These are phyloP conservation scores for Lipomyces yamadae DNA, from an alignment of 805 yeast genomes.

Conservation along the genomic window DNA sequence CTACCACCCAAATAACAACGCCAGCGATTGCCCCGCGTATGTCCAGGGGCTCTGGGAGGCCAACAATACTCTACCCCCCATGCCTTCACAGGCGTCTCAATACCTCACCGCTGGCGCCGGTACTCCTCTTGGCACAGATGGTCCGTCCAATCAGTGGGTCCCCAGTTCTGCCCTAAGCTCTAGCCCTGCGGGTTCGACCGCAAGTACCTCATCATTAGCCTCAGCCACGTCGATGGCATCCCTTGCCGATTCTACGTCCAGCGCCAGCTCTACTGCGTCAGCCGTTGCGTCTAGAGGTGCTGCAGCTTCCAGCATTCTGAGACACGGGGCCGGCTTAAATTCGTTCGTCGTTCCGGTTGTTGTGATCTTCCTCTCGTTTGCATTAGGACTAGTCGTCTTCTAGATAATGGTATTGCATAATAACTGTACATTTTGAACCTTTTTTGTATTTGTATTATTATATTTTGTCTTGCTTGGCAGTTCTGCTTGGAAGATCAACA, in stretches of 20 bases:
- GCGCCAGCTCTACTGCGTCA: constrained; percentile 38
- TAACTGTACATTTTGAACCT: background rate
- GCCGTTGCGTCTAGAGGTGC: constrained; percentile 47
- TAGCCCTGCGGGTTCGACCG: constrained; percentile 4
- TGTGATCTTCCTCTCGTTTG: constrained; percentile 23
- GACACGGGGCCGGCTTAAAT: constrained; percentile 9
- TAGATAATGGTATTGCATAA: constrained; percentile 5
- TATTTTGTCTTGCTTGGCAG: background rate
- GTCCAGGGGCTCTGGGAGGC: constrained; percentile 37
- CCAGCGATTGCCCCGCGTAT: constrained; percentile 41
- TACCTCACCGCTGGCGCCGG: constrained; percentile 49
- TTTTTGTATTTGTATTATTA: constrained; percentile 4
- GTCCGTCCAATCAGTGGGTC: constrained; percentile 41
- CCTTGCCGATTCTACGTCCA: constrained; percentile 27
- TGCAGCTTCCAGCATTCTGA: constrained; percentile 45
- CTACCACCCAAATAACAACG: constrained; percentile 30
- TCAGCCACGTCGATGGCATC: constrained; percentile 14
- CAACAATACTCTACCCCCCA: constrained; percentile 38
- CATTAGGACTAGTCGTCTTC: constrained; percentile 22
- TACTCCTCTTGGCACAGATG: constrained; percentile 44
- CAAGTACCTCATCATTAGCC: constrained; percentile 19
- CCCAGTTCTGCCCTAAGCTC: constrained; percentile 14
- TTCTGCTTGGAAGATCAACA: background rate
- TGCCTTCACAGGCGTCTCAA: constrained; percentile 42
- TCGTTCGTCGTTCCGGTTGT: constrained; percentile 19